Evolutionary conservation across 129 eudicot genomes (phyloP), one percentile per base, ranked within the genome.

Genomic region (Chrysanthemum lavandulifolium): DNA sequence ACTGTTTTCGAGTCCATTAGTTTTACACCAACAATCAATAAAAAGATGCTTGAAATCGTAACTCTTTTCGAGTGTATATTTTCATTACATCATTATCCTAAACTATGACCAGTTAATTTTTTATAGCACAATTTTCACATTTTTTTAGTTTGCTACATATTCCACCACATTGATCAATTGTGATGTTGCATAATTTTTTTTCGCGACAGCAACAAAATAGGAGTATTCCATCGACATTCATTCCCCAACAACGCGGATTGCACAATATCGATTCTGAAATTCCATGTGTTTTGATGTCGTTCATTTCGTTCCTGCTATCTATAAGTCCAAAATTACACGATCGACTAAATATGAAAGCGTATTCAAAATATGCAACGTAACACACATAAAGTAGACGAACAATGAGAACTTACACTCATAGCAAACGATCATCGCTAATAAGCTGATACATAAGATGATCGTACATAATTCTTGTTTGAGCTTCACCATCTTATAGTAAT

Each of bases 121-220:
- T 48, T 10, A 0, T 6, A 67, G 6, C 5, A 21, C 61, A 51
- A 6, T 50, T 25, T 18, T 68, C 61, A 50, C 61, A 25, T 68
- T n/a, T 51, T 9, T 7, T 13, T 21, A 21, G 73, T 23, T 50
- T 68, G 6, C 13, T 48, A 50, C 48, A 68, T 13, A 19, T 23
- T 2, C 9, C 3, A 23, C 25, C 25, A 51, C 73, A 25, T 19
- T 31, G 40, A 0, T 21, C 57, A 13, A 48, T 5, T 7, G 12
- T 48, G 18, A 12, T 15, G 31, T 27, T 21, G 33, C 72, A 67
- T 25, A 47, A 47, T 18, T 14, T 67, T 19, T 67, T 67, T 18
- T 67, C 57, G 11, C 1, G 40, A 67, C 71, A 67, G 19, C 71
- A 67, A 67, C 72, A 67, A 13, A 18, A 48, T 3, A 7, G 43